A percentile compares a stretch with the other conserved stretches of the same genome.
Evolutionary conservation across 805 yeast species (phyloP).

Genomic region (Alloascoidea hylecoeti): DNA sequence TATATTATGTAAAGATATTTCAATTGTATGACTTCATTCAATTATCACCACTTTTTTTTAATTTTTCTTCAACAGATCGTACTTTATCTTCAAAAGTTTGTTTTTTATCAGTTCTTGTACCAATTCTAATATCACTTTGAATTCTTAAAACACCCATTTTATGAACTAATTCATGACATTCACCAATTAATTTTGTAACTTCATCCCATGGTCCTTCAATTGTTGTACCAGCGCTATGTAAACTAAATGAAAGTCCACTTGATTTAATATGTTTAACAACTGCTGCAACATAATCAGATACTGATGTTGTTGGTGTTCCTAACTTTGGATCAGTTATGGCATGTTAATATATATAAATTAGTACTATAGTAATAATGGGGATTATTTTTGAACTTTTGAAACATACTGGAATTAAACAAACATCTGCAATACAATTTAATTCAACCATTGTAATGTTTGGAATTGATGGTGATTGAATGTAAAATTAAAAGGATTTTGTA

Average conservation of each 20-base stretch:
- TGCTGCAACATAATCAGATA: conserved; percentile 65
- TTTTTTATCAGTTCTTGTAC: conserved; percentile 31
- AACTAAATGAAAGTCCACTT: conserved; percentile 47
- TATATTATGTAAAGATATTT: neutral
- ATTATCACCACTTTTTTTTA: neutral
- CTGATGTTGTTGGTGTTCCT: conserved; percentile 69
- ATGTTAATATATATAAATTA: neutral
- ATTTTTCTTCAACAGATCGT: neutral
- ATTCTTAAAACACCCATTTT: conserved; percentile 60
- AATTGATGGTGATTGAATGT: too few species aligned
- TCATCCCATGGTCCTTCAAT: conserved; percentile 89
- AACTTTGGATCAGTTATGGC: conserved; percentile 24
- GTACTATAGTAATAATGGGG: neutral
- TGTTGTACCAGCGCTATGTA: conserved; percentile 90
- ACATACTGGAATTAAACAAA: conserved; percentile 71
- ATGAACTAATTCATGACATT: conserved; percentile 62
- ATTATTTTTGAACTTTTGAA: neutral
- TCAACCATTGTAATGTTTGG: conserved; percentile 24
- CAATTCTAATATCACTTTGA: conserved; percentile 78
- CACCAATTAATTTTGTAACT: conserved; percentile 68
- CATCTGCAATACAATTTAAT: conserved; percentile 68
- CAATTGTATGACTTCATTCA: neutral
- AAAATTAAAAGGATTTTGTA: too few species aligned
- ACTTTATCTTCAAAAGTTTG: neutral
- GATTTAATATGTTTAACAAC: conserved; percentile 51